Percentiles rank a stretch among this genome's conserved stretches.
phyloP scores from a whole-genome alignment of 1,139 yeast species.

The Saccharomyces hybrid region DNA sequence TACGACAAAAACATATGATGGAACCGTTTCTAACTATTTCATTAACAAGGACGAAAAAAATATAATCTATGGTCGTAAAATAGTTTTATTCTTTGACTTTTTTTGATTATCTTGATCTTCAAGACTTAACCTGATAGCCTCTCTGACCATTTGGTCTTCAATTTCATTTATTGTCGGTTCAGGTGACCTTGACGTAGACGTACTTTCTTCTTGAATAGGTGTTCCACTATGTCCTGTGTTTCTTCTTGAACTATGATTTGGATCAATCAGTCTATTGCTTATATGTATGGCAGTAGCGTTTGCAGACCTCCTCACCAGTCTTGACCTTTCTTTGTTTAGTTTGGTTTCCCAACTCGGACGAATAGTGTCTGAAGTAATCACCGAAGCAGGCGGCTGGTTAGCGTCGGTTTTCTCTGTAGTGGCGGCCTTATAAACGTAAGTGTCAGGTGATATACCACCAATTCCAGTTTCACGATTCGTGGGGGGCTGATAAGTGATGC shows the following conservation, averaged over 20 bases:
- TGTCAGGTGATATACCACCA: conserved; percentile 20
- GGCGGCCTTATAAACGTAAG: neutral
- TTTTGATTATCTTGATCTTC: conserved; percentile 43
- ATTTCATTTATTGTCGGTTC: conserved; percentile 36
- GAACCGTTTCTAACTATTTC: no score
- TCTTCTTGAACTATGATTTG: conserved; percentile 19
- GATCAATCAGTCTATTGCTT: conserved; percentile 58
- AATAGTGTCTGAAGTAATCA: conserved; percentile 64
- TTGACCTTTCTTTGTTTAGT: conserved; percentile 61
- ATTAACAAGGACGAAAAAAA: no score
- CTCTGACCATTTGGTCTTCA: conserved; percentile 77
- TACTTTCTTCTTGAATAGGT: conserved; percentile 12
- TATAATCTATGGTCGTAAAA: neutral
- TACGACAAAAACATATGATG: neutral
- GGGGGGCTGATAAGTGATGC: conserved; percentile 70
- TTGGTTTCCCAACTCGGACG: conserved; percentile 90
- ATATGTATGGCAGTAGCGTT: conserved; percentile 86
- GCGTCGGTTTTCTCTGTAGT: neutral
- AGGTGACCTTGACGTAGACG: conserved; percentile 7
- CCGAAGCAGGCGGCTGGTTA: neutral
- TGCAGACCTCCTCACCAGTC: conserved; percentile 78
- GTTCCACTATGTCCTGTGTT: conserved; percentile 18
- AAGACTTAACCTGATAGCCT: conserved; percentile 68
- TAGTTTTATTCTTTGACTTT: neutral
- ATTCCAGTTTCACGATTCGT: conserved; percentile 49